phyloP scores from a whole-genome alignment of 352 stramenopile genomes.

The Achlya hypogyna region DNA sequence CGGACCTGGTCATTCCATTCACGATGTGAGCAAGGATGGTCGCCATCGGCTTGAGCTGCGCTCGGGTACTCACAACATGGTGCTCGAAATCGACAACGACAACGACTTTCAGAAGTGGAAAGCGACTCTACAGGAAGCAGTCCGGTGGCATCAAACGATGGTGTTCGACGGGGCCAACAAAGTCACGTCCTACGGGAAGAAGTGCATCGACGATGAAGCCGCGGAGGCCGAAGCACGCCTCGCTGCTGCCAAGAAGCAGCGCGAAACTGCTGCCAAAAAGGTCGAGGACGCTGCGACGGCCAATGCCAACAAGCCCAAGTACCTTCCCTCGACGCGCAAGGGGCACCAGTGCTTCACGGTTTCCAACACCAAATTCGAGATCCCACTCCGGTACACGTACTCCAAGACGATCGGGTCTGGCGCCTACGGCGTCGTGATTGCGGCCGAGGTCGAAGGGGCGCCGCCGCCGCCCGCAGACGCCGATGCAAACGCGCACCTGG shows the following conservation, averaged over 20 bases:
- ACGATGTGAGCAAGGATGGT: slow-evolving; percentile 37
- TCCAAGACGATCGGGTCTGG: slow-evolving; percentile 84
- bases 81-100: slow-evolving; percentile 63
- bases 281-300: slow-evolving; percentile 47
- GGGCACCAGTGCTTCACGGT: slow-evolving; percentile 77
- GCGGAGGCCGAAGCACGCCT: slow-evolving; percentile 58
- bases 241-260: slow-evolving; percentile 62
- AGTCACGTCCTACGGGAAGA: slow-evolving; percentile 73
- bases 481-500: slow-evolving; percentile 27
- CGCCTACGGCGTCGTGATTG: slow-evolving; percentile 88
- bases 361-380: slow-evolving; percentile 78
- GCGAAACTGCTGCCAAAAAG: slow-evolving; percentile 70
- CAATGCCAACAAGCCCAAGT: slow-evolving; percentile 67
- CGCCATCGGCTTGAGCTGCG: slow-evolving; percentile 55
- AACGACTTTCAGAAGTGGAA: slow-evolving; percentile 49
- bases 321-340: slow-evolving; percentile 52
- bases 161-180: slow-evolving; percentile 51
- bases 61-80: slow-evolving; percentile 61
- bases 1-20: slow-evolving; percentile 49
- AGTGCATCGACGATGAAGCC: slow-evolving; percentile 57
- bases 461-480: slow-evolving; percentile 17
- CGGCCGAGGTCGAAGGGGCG: slow-evolving; percentile 35
- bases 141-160: slow-evolving; percentile 84
- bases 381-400: slow-evolving; percentile 68
- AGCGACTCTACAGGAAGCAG: slow-evolving; percentile 63